phyloP scores from a whole-genome alignment of 176 grass and related monocot species.

The Olyra latifolia region DNA sequence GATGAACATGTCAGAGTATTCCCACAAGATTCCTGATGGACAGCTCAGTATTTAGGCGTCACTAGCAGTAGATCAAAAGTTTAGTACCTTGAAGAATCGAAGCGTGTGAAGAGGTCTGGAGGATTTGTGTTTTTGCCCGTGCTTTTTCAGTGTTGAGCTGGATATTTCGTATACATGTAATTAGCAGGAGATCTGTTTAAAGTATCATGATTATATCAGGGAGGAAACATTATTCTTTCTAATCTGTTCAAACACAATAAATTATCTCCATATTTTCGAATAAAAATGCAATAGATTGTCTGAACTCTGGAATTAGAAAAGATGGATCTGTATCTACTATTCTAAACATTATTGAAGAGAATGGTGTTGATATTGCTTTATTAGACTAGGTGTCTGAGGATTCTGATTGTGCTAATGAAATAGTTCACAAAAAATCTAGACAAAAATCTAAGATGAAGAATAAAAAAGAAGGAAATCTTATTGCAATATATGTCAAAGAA shows the following conservation, averaged over 20 bases:
- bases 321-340: no score
- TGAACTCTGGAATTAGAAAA: not conserved
- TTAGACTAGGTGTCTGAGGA: no score
- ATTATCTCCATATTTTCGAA: not conserved
- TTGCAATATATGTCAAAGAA: no score
- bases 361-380: no score
- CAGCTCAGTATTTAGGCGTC: not conserved
- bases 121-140: constrained; percentile 10
- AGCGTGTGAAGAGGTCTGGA: not conserved
- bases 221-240: constrained; percentile 11
- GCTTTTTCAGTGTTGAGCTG: constrained; percentile 9
- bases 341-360: no score
- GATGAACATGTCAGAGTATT: not conserved
- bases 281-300: constrained; percentile 3
- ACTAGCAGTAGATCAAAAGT: not conserved
- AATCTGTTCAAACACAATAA: not conserved
- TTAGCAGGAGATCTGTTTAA: constrained; percentile 1
- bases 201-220: not conserved
- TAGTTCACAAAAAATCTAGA: no score
- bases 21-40: not conserved
- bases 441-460: no score
- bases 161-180: constrained; percentile 13
- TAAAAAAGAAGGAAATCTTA: no score
- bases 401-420: no score
- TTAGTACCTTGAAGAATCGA: not conserved